A percentile compares a stretch with the other conserved stretches of the same genome.
phyloP scores from a whole-genome alignment of 108 stramenopile genomes.

The Skeletonema potamos region DNA sequence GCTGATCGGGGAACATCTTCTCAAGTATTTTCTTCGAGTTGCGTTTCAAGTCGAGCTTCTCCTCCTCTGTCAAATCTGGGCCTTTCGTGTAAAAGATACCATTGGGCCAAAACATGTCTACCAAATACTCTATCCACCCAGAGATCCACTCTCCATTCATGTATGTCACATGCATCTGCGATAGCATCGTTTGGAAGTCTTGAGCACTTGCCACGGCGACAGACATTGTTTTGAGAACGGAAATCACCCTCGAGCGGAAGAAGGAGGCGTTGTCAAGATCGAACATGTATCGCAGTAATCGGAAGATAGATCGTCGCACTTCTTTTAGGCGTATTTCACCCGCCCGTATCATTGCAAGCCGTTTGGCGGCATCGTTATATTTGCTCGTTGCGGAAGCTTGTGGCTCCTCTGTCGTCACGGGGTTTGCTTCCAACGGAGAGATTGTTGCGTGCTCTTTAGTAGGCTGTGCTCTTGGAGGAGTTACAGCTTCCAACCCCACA shows the following conservation, averaged over 20 bases:
- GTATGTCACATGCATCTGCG: constrained; percentile 62
- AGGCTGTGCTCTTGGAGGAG: background rate
- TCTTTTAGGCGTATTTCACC: constrained; percentile 69
- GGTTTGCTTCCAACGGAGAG: background rate
- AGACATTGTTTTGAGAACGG: constrained; percentile 80
- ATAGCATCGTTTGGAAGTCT: constrained; percentile 74
- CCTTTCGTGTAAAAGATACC: constrained; percentile 65
- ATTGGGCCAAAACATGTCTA: constrained; percentile 86
- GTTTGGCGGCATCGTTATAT: constrained; percentile 13
- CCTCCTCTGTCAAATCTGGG: constrained; percentile 46
- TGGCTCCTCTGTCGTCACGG: background rate
- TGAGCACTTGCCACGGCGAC: constrained; percentile 69
- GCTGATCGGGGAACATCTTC: constrained; percentile 70
- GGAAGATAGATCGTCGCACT: constrained; percentile 71
- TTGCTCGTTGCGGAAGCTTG: background rate
- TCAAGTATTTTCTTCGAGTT: constrained; percentile 53
- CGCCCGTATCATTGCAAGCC: constrained; percentile 37
- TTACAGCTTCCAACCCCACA: background rate
- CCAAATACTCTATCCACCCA: constrained; percentile 49
- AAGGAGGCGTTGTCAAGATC: constrained; percentile 89
- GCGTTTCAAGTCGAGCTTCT: constrained; percentile 44
- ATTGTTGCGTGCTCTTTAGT: background rate
- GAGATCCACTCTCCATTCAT: constrained; percentile 74
- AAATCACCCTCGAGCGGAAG: constrained; percentile 74
- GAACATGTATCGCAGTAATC: constrained; percentile 70